Base-by-base conservation (phyloP, 352 stramenopile species). In the Phytophthora chlamydospora region DNA sequence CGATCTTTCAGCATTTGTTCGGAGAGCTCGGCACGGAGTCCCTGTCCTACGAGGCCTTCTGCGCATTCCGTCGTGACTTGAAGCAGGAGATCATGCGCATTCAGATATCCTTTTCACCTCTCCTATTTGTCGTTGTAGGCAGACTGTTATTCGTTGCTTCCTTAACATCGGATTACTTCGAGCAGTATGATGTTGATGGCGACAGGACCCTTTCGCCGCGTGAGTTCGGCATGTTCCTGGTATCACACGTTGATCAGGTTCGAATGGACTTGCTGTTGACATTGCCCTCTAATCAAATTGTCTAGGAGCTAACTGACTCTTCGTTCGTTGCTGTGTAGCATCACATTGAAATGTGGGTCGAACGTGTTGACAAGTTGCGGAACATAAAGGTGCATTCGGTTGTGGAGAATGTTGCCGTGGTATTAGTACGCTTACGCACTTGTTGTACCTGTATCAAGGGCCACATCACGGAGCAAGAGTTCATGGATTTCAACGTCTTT, bases 221-320 rank as follows among this genome's bases (percentile, higher is more conserved):
- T 17, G 88, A 96, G 36, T 96, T 96, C 53, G 88, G 76, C 49
- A 93, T 95, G 84, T 96, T 95, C 50, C 73, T 96, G 47, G 75
- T 96, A 11, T 92, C 85, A 8, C 85, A 96, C 60, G 81, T 92
- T 36, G 83, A 94, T 47, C 85, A 93, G 73, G 85, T 91, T 53
- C 6, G 59, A 36, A 16, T 3, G 32, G 7, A 10, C 1, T 32
- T 10, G 3, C 21, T 35, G 12, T 19, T 34, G 21, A 7, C 12
- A 6, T 35, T 48, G 11, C 21, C 21, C 21, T 24, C 21, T 3
- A 24, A 24, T 9, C 17, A 48, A 11, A n/a, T 27, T 44, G 16
- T 9, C n/a, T n/a, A 27, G 16, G 39, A 6, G 3, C n/a, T 44
- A 44, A 44, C 39, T 13, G 16, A 41, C 47, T 49, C 11, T 17